Percentiles rank a stretch among this genome's conserved stretches.
These are phyloP conservation scores for Coemansia sp. DNA, from an alignment of 192 early-diverging fungal species.

Conservation along the genomic window DNA sequence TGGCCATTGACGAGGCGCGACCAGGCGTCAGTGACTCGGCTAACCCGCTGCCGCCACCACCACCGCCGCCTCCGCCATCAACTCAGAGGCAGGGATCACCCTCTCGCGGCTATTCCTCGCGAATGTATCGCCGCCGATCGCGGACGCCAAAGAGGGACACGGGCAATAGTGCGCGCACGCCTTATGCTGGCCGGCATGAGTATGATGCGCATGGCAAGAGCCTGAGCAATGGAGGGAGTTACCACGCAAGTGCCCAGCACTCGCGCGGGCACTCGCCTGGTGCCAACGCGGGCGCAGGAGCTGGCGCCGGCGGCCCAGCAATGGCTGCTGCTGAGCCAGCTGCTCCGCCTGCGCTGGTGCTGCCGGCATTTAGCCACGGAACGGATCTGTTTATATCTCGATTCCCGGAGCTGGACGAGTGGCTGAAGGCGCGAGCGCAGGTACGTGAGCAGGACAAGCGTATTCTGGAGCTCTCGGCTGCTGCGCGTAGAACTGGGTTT, in stretches of 20 bases:
- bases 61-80: slow-evolving; percentile 22
- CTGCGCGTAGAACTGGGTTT: slow-evolving; percentile 25
- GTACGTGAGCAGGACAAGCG: slow-evolving; percentile 31
- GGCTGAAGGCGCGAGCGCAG: slow-evolving; percentile 30
- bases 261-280: slow-evolving; percentile 32
- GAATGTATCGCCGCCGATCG: slow-evolving; percentile 14
- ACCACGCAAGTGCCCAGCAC: slow-evolving; percentile 6
- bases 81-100: too few relatives aligned
- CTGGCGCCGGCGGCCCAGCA: neutral
- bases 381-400: slow-evolving; percentile 37
- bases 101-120: slow-evolving; percentile 20
- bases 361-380: slow-evolving; percentile 13
- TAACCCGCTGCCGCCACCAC: slow-evolving; percentile 16
- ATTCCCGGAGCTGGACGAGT: slow-evolving; percentile 17
- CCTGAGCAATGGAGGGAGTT: slow-evolving; percentile 12
- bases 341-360: slow-evolving; percentile 6
- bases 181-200: slow-evolving; percentile 16
- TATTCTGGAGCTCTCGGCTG: slow-evolving; percentile 22
- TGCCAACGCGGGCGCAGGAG: neutral
- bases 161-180: slow-evolving; percentile 9
- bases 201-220: slow-evolving; percentile 25
- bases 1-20: neutral
- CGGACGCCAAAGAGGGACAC: slow-evolving; percentile 23
- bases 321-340: neutral
- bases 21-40: neutral